Evolutionary conservation across 495 filamentous ascomycete genomes (phyloP).

Genomic region (Pseudomonodictys pantanalensis): DNA sequence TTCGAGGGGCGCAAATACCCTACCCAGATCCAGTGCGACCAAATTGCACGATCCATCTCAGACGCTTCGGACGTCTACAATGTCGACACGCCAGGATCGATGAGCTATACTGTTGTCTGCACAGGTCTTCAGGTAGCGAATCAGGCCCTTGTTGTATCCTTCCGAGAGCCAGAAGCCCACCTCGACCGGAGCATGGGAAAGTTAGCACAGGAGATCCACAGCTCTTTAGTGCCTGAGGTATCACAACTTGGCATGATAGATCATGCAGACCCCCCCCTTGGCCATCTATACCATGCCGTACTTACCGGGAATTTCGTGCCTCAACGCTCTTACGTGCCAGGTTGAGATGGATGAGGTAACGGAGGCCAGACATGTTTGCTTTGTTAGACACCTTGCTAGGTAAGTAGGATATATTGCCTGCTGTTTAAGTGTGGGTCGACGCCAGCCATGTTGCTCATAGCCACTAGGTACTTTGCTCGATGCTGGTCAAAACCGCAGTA

Average conservation of each 20-base stretch:
- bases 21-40: slow-evolving; percentile 17
- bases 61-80: slow-evolving; percentile 27
- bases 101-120: slow-evolving; percentile 40
- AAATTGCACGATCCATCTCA: slow-evolving; percentile 36
- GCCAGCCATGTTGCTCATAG: slow-evolving; percentile 33
- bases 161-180: slow-evolving; percentile 30
- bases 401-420: slow-evolving; percentile 3
- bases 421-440: slow-evolving; percentile 13
- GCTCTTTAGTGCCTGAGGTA: slow-evolving; percentile 35
- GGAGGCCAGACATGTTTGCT: slow-evolving; percentile 31
- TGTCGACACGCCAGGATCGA: slow-evolving; percentile 36
- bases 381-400: slow-evolving; percentile 32
- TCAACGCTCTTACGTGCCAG: slow-evolving; percentile 33
- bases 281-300: slow-evolving; percentile 37
- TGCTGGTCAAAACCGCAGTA: neutral
- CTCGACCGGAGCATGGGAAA: slow-evolving; percentile 18
- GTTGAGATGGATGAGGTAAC: slow-evolving; percentile 33
- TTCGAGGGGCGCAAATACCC: neutral
- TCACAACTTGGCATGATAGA: slow-evolving; percentile 33
- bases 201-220: slow-evolving; percentile 36
- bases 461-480: slow-evolving; percentile 17
- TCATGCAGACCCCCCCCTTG: slow-evolving; percentile 36
- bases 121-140: slow-evolving; percentile 19
- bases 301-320: slow-evolving; percentile 36
- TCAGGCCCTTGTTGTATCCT: slow-evolving; percentile 34